Evolutionary conservation across 345 rosid genomes (phyloP).

Genomic region (Ceriops tagal): DNA sequence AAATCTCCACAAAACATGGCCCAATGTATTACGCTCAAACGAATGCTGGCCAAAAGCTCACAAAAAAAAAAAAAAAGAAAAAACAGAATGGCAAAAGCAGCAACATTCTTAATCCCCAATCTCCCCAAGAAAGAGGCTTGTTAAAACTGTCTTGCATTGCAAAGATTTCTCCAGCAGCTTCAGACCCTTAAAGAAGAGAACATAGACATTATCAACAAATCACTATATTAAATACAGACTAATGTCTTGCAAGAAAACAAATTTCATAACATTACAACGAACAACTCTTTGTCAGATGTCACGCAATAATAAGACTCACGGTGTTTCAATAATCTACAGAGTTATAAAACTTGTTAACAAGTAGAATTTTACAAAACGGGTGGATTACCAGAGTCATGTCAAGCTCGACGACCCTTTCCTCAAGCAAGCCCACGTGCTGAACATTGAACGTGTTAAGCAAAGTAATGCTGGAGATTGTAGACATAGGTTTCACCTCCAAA

Average conservation of each 20-base stretch:
- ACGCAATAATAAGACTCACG: no score
- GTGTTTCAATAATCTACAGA: no score
- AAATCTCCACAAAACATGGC: no score
- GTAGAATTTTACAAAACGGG: no score
- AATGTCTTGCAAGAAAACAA: no score
- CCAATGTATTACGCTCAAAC: not conserved
- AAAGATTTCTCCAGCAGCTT: slow-evolving; percentile 11
- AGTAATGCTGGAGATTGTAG: slow-evolving; percentile 15
- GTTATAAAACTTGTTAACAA: no score
- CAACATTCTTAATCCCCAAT: no score
- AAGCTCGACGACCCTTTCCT: slow-evolving; percentile 16
- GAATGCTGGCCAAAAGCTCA: not conserved
- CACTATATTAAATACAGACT: not conserved
- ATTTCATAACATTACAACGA: no score
- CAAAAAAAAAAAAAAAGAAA: no score
- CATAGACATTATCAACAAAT: not conserved
- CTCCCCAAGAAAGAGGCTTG: not conserved
- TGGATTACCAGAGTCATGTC: slow-evolving; percentile 17
- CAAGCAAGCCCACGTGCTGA: slow-evolving; percentile 4
- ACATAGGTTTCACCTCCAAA: slow-evolving; percentile 26
- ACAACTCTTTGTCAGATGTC: no score
- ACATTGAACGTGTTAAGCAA: slow-evolving; percentile 10
- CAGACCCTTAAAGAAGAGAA: not conserved
- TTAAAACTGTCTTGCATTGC: slow-evolving; percentile 1
- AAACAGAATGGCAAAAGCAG: no score